A percentile compares a stretch with the other conserved stretches of the same genome.
phyloP scores from a whole-genome alignment of 306 rosid genomes.

The Spatholobus suberectus region DNA sequence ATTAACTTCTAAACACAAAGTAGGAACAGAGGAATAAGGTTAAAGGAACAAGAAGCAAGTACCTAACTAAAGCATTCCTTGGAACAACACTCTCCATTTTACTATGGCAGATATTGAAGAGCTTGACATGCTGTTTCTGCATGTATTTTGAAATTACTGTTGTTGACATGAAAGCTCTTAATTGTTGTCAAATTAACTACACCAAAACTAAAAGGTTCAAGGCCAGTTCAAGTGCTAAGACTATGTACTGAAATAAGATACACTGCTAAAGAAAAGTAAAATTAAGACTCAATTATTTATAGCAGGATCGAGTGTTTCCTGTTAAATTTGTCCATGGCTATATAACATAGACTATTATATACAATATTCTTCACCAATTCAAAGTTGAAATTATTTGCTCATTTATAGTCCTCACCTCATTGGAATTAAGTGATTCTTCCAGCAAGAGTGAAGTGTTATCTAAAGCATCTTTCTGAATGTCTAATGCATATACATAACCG shows the following conservation, averaged over 20 bases:
- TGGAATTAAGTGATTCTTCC: slow-evolving; percentile 57
- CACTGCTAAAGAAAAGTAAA: not conserved
- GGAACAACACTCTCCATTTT: slow-evolving; percentile 79
- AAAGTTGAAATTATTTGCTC: slow-evolving; percentile 17
- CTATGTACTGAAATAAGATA: not conserved
- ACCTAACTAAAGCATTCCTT: slow-evolving; percentile 65
- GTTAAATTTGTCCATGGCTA: too few species aligned
- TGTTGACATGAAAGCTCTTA: slow-evolving; percentile 19
- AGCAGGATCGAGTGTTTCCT: too few species aligned
- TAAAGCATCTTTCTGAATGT: slow-evolving; percentile 82
- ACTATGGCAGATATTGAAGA: slow-evolving; percentile 81
- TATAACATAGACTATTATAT: too few species aligned
- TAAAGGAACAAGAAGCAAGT: slow-evolving; percentile 17
- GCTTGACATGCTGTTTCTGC: slow-evolving; percentile 74
- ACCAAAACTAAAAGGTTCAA: slow-evolving; percentile 8
- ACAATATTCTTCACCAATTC: too few species aligned
- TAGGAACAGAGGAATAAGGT: slow-evolving; percentile 19
- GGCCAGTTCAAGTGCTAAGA: not conserved
- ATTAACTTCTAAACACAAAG: not conserved
- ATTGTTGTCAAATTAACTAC: not conserved
- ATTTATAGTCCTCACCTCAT: slow-evolving; percentile 53
- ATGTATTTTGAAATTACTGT: slow-evolving; percentile 40
- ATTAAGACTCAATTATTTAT: too few species aligned
- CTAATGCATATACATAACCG: slow-evolving; percentile 76
- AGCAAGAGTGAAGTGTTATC: slow-evolving; percentile 65